Evolutionary conservation across 106 monocot genomes (phyloP), one percentile per base, ranked within the genome.

Genomic region (Alisma plantagoaquatica): DNA sequence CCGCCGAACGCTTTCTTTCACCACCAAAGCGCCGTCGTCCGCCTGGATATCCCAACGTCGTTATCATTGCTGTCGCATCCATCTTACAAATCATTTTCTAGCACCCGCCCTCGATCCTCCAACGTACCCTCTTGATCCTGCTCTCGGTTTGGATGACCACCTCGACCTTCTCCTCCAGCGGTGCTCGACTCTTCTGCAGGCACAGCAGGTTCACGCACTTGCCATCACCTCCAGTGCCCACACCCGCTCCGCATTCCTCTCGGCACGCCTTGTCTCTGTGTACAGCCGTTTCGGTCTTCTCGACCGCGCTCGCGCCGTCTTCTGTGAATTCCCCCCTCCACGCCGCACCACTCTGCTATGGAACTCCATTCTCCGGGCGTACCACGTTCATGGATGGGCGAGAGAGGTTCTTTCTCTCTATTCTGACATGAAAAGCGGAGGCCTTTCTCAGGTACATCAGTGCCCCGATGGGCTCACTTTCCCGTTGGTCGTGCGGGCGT

Each of bases 281-380:
- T 78, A 84, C 57, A 42, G 58, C 23, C 47, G 49, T 42, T 22
- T 62, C 45, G 51, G 58, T 20, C 67, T 64, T 41, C 66, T 68
- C 70, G 20, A 53, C 23, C 26, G 59, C 44, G 73, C 79, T 33
- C 30, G 12, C 26, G 33, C 52, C 35, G 58, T 60, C 70, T 80
- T 73, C 67, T 33, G 8, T 42, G 56, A 10, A 8, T 46, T 53
- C 46, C 21, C 47, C 18, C 2, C 29, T 29, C 43, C 50, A 11
- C 51, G 29, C 16, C 46, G 10, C 55, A 51, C 54, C 35, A 41
- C 73, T 33, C 55, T 74, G 21, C 61, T 77, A 14, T 80, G 70
- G 67, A 86, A 86, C 68, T 68, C 74, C 63, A 65, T 74, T 25
- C 73, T 86, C 41, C 73, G 80, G 7, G 63, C 77, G 28, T 46